phyloP scores from a whole-genome alignment of 495 filamentous ascomycete genomes.

The Podospora appendiculata region DNA sequence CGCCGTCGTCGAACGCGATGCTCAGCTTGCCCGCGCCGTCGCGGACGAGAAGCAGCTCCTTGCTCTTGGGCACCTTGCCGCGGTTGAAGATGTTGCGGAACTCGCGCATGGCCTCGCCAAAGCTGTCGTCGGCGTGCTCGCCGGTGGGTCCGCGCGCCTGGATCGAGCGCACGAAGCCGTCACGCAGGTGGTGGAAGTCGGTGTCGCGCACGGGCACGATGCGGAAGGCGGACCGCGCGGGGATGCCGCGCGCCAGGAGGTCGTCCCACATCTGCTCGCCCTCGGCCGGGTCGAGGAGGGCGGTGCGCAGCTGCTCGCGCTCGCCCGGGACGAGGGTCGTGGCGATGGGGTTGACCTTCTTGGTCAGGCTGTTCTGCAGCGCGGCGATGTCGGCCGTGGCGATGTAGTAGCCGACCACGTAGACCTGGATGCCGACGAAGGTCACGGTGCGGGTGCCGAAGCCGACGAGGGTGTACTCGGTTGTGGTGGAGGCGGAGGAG shows the following conservation, averaged over 20 bases:
- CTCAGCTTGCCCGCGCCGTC: constrained; percentile 56
- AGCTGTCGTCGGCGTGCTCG: constrained; percentile 53
- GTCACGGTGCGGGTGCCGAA: constrained; percentile 83
- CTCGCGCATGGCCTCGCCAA: constrained; percentile 59
- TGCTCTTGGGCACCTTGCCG: constrained; percentile 64
- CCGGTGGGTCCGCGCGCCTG: constrained; percentile 35
- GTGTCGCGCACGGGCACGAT: constrained; percentile 83
- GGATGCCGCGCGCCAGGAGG: constrained; percentile 52
- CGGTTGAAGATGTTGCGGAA: constrained; percentile 76
- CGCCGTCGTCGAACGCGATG: constrained; percentile 59
- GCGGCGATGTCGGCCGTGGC: constrained; percentile 66
- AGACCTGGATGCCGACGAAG: constrained; percentile 86
- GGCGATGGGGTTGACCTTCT: constrained; percentile 54
- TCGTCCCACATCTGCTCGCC: constrained; percentile 66
- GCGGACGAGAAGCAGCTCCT: constrained; percentile 66
- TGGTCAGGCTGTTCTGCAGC: constrained; percentile 37
- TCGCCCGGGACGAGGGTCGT: constrained; percentile 76
- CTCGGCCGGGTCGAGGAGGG: constrained; percentile 60
- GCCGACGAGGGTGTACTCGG: constrained; percentile 80
- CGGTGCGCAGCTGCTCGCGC: constrained; percentile 58
- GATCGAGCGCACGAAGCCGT: constrained; percentile 83
- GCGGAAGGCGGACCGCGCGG: constrained; percentile 61
- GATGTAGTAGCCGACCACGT: constrained; percentile 87
- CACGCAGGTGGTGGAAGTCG: constrained; percentile 83
- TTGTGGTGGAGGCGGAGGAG: constrained; percentile 8